A percentile compares a stretch with the other conserved stretches of the same genome.
phyloP scores from a whole-genome alignment of 305 asterid species.

The Fraxinus dipetala region DNA sequence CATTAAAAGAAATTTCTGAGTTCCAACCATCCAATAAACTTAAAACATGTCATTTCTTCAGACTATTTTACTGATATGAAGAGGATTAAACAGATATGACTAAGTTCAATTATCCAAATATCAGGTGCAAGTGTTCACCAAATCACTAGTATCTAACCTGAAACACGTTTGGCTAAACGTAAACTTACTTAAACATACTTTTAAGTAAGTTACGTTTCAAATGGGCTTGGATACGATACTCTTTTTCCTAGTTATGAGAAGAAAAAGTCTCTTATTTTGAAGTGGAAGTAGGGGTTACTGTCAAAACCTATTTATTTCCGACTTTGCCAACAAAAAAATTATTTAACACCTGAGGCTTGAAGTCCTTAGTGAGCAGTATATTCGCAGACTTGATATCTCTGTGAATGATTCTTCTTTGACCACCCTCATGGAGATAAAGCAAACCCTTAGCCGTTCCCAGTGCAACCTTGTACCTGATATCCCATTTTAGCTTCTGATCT shows the following conservation, averaged over 20 bases:
- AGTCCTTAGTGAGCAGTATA: slow-evolving; percentile 74
- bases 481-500: slow-evolving; percentile 70
- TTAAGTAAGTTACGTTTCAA: neutral
- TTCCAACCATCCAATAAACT: slow-evolving; percentile 12
- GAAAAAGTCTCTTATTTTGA: neutral
- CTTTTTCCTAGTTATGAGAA: neutral
- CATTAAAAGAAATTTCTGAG: slow-evolving; percentile 13
- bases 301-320: neutral
- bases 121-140: neutral
- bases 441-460: slow-evolving; percentile 81
- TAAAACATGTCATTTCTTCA: neutral
- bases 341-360: slow-evolving; percentile 76
- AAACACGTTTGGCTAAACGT: neutral
- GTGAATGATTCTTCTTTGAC: slow-evolving; percentile 90
- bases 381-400: slow-evolving; percentile 93
- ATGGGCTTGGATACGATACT: neutral
- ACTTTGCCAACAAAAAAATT: neutral
- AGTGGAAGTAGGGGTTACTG: neutral
- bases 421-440: slow-evolving; percentile 85
- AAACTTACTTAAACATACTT: neutral
- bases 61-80: neutral
- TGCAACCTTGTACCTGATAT: slow-evolving; percentile 65
- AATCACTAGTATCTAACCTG: neutral
- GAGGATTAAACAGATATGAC: neutral
- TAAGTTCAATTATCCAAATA: neutral